Evolutionary conservation across 2,329 filamentous ascomycete species (phyloP).

Genomic region (Cladosporium sp.): DNA sequence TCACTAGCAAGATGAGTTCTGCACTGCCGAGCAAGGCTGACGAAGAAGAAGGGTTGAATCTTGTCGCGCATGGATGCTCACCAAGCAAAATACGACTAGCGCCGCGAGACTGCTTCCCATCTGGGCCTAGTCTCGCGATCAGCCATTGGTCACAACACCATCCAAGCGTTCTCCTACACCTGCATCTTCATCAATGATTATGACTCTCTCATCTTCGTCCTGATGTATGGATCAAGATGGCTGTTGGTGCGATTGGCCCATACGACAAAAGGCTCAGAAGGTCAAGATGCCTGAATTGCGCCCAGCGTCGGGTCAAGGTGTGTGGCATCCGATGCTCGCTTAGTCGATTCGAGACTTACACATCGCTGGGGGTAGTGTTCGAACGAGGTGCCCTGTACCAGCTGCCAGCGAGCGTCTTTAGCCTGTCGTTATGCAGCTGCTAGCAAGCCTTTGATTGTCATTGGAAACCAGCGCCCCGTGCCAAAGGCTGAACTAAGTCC

Average conservation of each 20-base stretch:
- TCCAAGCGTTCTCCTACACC: neutral
- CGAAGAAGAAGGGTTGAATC: neutral
- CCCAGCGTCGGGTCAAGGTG: neutral
- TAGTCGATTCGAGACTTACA: neutral
- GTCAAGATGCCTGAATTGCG: constrained; percentile 3
- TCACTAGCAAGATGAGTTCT: neutral
- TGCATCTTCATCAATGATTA: neutral
- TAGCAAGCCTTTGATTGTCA: neutral
- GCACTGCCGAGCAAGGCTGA: neutral
- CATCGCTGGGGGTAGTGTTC: neutral
- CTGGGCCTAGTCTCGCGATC: neutral
- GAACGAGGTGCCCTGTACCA: neutral
- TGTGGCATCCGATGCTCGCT: neutral
- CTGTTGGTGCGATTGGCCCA: neutral
- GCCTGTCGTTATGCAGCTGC: neutral
- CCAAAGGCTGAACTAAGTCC: neutral
- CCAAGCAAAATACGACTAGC: neutral
- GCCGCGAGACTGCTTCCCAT: neutral
- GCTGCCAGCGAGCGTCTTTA: neutral
- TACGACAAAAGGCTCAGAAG: neutral
- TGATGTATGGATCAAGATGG: neutral
- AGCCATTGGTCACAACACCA: neutral
- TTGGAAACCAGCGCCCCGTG: neutral
- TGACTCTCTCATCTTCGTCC: neutral
- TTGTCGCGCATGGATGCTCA: neutral